Base-by-base conservation (phyloP, 306 rosid species). In the Sindora glabra region DNA sequence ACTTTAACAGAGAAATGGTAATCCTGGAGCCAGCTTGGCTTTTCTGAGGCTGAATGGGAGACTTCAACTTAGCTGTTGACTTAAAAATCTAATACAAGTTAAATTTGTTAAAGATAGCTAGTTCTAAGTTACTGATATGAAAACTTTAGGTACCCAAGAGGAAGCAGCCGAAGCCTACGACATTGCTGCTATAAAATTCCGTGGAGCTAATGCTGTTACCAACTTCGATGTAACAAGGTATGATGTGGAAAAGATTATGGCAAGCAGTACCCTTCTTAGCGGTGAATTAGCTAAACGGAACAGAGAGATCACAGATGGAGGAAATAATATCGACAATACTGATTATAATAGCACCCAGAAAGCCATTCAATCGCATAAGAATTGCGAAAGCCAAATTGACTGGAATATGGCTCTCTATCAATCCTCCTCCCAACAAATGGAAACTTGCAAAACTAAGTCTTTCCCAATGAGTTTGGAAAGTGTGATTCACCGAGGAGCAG, bases 81-180 rank as follows among this genome's bases (percentile, higher is more conserved):
- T 34, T 16, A 7, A 32, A 21, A 39, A 58, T 59, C 3, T 46
- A 10, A 46, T 56, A 16, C 40, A 38, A 59, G 24, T 11, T 10
- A 54, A 47, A 24, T 2, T 46, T 25, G 22, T 14, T 16, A 36
- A 30, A 23, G 40, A 62, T 26, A 44, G 14, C 76, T 71, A 21
- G 64, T 40, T 0, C 66, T 33, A 17, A 58, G 16, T 58, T 1
- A 50, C 40, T 51, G 69, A 59, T 55, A 53, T 67, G 71, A 44
- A 65, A 66, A 41, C 19, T 53, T 25, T 38, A 90, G 97, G 97
- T 72, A 86, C 95, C 6, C 97, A 90, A 80, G 97, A 90, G 77
- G 95, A 90, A 76, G 97, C 97, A 26, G 97, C 97, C 3, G 97
- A 90, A 66, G 95, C 97, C 30, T 90, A 90, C 8, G 97, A 90